phyloP scores from a whole-genome alignment of 2,329 filamentous ascomycete species.

The Xylaria sp. region DNA sequence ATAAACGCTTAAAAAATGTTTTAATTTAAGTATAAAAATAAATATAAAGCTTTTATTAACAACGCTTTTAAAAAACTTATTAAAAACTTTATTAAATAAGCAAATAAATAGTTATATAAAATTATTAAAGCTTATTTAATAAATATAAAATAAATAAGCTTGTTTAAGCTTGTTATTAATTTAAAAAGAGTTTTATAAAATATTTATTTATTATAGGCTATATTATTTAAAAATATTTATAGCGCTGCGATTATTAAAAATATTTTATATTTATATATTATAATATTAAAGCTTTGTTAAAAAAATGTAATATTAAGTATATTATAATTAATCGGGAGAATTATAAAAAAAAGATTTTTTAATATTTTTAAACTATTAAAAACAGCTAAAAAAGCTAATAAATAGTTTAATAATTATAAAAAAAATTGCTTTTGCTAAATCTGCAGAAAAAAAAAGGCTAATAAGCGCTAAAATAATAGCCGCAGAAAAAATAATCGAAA shows the following conservation, averaged over 20 bases:
- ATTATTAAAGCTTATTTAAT: background rate
- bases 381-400: background rate
- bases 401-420: background rate
- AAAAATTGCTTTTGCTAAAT: background rate
- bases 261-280: background rate
- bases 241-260: background rate
- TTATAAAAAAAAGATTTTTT: background rate
- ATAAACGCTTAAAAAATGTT: background rate
- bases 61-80: background rate
- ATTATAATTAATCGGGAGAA: background rate
- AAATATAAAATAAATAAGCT: background rate
- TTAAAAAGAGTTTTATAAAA: too few relatives aligned
- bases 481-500: background rate
- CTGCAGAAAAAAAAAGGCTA: background rate
- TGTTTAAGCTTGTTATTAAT: background rate
- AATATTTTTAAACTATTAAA: background rate
- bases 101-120: background rate
- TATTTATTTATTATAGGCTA: too few relatives aligned
- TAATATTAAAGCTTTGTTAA: background rate
- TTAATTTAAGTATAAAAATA: constrained; percentile 1
- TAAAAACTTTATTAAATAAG: background rate
- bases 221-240: background rate
- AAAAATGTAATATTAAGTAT: background rate
- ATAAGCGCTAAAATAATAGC: background rate
- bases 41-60: background rate